Conservation (phyloP, 768 basidiomycete species). For the Pleurotus platypus region DNA sequence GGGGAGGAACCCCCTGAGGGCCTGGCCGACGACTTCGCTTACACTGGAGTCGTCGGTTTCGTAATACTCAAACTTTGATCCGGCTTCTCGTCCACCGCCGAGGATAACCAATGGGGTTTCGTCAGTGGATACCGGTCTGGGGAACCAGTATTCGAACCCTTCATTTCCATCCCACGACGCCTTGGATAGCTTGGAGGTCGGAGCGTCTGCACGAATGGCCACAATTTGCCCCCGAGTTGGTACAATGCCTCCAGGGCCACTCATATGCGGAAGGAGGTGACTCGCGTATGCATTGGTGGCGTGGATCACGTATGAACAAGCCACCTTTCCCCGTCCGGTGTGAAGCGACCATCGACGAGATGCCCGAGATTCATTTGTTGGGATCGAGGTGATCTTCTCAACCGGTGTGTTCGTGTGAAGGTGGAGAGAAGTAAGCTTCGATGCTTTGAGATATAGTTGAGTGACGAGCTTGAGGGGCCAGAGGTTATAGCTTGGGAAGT, state of each 20-base stretch:
- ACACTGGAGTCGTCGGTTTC: conserved; percentile 55
- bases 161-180: conserved; percentile 46
- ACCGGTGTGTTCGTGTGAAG: conserved; percentile 79
- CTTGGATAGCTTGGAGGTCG: conserved; percentile 35
- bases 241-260: conserved; percentile 51
- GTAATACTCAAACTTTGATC: conserved; percentile 44
- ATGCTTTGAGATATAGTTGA: conserved; percentile 47
- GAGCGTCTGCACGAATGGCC: conserved; percentile 34
- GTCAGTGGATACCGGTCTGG: conserved; percentile 40
- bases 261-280: conserved; percentile 69
- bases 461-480: conserved; percentile 85
- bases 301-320: conserved; percentile 68
- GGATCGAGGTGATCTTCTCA: conserved; percentile 32
- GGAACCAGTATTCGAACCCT: conserved; percentile 79
- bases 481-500: conserved; percentile 56
- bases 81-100: conserved; percentile 60
- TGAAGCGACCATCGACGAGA: conserved; percentile 46
- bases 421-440: conserved; percentile 29
- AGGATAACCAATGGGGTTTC: conserved; percentile 60
- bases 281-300: conserved; percentile 86
- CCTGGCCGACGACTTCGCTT: conserved; percentile 41
- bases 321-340: conserved; percentile 66
- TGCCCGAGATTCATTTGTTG: conserved; percentile 5
- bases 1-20: conserved; percentile 59
- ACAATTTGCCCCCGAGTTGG: conserved; percentile 73